A percentile compares a stretch with the other conserved stretches of the same genome.
These are phyloP conservation scores for Emergomyces africanus DNA, from an alignment of 2,329 filamentous ascomycete species.

Conservation along the genomic window DNA sequence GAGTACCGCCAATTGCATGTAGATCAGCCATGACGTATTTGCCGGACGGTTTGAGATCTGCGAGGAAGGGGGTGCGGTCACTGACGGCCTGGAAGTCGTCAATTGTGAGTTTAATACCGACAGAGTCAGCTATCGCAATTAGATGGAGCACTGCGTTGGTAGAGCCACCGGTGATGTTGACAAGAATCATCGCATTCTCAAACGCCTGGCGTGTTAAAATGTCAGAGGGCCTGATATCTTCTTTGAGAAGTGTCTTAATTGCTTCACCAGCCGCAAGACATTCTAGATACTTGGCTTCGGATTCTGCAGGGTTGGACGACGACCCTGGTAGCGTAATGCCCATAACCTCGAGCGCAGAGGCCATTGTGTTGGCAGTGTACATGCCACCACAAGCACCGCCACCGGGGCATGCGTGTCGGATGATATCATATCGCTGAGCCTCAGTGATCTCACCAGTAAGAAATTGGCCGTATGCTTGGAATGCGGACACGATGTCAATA, in stretches of 20 bases:
- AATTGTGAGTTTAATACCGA: constrained; percentile 68
- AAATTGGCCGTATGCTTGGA: constrained; percentile 95
- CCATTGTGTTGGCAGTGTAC: constrained; percentile 69
- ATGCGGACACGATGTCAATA: constrained; percentile 92
- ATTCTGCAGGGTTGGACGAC: constrained; percentile 66
- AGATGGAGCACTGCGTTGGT: constrained; percentile 78
- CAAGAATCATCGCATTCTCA: constrained; percentile 72
- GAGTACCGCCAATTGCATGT: constrained; percentile 44
- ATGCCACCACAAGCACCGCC: constrained; percentile 77
- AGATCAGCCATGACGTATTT: constrained; percentile 51
- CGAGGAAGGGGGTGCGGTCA: constrained; percentile 65
- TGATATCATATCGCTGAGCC: constrained; percentile 86
- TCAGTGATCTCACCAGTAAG: constrained; percentile 84
- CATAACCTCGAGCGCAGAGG: constrained; percentile 58
- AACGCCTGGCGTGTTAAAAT: constrained; percentile 71
- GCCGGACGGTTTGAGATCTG: constrained; percentile 67
- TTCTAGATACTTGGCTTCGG: constrained; percentile 57
- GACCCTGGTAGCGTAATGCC: constrained; percentile 73
- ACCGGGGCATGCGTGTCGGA: constrained; percentile 78
- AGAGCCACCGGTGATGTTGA: constrained; percentile 71
- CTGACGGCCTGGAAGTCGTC: constrained; percentile 79
- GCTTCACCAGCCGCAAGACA: constrained; percentile 59
- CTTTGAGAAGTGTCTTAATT: constrained; percentile 59
- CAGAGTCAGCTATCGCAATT: constrained; percentile 70
- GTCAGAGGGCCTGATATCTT: constrained; percentile 65